A percentile compares a stretch with the other conserved stretches of the same genome.
Evolutionary conservation across 2,329 filamentous ascomycete species (phyloP).

Genomic region (Orbilia javanica): DNA sequence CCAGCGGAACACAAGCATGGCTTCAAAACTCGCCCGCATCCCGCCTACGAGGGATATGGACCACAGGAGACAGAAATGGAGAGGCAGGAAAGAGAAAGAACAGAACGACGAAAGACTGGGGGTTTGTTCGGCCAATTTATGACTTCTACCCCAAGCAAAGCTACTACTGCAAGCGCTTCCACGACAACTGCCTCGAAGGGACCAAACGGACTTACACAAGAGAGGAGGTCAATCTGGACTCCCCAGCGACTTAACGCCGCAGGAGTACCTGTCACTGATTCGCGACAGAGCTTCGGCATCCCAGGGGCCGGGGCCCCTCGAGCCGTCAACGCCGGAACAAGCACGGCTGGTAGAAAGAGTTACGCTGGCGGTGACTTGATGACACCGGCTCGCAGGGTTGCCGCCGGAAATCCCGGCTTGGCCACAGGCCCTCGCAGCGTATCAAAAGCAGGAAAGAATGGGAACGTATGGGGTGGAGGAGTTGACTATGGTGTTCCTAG

Average conservation of each 20-base stretch:
- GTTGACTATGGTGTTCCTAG: conserved; percentile 51
- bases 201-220: background rate
- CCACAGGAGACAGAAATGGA: conserved; percentile 1
- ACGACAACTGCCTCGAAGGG: background rate
- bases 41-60: conserved; percentile 30
- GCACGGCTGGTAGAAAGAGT: conserved; percentile 32
- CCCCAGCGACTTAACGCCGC: conserved; percentile 22
- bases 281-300: conserved; percentile 38
- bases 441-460: conserved; percentile 40
- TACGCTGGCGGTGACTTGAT: conserved; percentile 39
- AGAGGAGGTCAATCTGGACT: conserved; percentile 1
- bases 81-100: background rate
- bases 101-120: conserved; percentile 10
- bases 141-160: background rate
- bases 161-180: background rate
- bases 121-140: conserved; percentile 38
- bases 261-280: conserved; percentile 9
- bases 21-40: conserved; percentile 42
- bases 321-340: conserved; percentile 14
- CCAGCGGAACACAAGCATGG: conserved; percentile 27
- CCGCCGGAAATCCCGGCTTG: background rate
- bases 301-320: conserved; percentile 23
- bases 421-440: conserved; percentile 3
- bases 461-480: conserved; percentile 50
- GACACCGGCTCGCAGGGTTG: conserved; percentile 47